Evolutionary conservation across 78 protist species (phyloP), one percentile per base, ranked within the genome.

Genomic region (Speleostelium caveatum): DNA sequence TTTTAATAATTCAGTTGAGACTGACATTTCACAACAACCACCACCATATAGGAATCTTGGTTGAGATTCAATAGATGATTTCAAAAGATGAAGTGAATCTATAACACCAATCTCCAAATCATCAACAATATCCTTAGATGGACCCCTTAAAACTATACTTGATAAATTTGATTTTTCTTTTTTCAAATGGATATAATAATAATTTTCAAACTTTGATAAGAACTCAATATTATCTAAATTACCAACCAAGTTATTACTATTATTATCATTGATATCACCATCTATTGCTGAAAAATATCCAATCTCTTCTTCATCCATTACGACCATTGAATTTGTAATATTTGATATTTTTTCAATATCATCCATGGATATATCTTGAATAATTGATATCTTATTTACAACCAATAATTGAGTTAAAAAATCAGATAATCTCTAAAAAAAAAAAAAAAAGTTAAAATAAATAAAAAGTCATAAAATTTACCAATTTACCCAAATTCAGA

Each of bases 61-160:
- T 0, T 53, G 10, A 45, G 91, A 56, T 33, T 83, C 91, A 1
- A 83, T 17, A 22, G 91, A 35, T 39, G 91, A 83, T 42, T 83
- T 83, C 4, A 83, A 10, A 39, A 83, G 55, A 69, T 45, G 42
- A 10, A 83, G 19, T 32, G 91, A 55, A 83, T 83, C 91, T 6
- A 69, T 69, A 45, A 83, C 69, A 33, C 91, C 91, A 83, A 83
- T 83, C 42, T 83, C 91, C 24, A 83, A 69, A 59, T 83, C 91
- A 45, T 69, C 68, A 4, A 69, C 71, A 41, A 83, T 83, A 69
- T 83, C 91, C 32, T 68, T 71, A 28, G 91, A 45, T 60, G 91
- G 91, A 49, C 80, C 77, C 69, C 73, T 83, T 16, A 83, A 17
- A n/a, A 83, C 1, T 17, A 83, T 69, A 22, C 68, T 56, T 41